A percentile compares a stretch with the other conserved stretches of the same genome.
Conservation (phyloP, 192 early-diverging fungal genomes). For the Mortierella hygrophila region DNA sequence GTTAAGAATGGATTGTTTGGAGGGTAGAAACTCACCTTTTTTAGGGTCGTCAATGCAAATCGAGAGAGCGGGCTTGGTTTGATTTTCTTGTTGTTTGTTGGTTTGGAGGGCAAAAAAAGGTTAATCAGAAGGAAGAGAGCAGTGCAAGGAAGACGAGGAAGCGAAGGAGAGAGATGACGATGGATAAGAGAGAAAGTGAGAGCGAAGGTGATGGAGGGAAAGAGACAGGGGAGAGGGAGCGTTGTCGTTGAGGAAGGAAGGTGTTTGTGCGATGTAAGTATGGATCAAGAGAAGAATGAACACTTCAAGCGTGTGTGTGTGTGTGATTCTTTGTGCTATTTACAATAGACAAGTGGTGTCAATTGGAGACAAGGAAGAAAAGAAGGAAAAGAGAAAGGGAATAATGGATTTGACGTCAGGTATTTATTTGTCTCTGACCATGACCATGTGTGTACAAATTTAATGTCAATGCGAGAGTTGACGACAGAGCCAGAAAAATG, state of each 20-base stretch:
- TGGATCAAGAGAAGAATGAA: background rate
- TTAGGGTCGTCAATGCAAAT: background rate
- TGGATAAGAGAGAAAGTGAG: background rate
- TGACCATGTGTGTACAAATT: background rate
- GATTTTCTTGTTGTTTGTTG: background rate
- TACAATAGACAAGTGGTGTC: background rate
- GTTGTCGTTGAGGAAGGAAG: background rate
- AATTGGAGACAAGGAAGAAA: background rate
- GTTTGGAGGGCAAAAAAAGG: background rate
- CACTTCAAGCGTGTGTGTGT: no score
- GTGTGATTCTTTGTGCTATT: background rate
- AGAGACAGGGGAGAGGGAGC: background rate
- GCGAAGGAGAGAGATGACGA: background rate
- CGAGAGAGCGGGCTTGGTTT: background rate
- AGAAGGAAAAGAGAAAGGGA: background rate
- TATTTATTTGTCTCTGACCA: constrained; percentile 1
- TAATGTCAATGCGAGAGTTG: background rate
- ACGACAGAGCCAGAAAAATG: background rate
- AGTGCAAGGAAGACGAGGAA: background rate
- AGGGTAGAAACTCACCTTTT: constrained; percentile 1
- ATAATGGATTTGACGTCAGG: background rate
- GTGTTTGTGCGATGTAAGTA: background rate
- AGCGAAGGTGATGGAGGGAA: background rate
- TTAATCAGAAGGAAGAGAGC: background rate
- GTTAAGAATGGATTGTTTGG: background rate